Base-by-base conservation (phyloP, 768 basidiomycete species). In the Collybia mongolica region DNA sequence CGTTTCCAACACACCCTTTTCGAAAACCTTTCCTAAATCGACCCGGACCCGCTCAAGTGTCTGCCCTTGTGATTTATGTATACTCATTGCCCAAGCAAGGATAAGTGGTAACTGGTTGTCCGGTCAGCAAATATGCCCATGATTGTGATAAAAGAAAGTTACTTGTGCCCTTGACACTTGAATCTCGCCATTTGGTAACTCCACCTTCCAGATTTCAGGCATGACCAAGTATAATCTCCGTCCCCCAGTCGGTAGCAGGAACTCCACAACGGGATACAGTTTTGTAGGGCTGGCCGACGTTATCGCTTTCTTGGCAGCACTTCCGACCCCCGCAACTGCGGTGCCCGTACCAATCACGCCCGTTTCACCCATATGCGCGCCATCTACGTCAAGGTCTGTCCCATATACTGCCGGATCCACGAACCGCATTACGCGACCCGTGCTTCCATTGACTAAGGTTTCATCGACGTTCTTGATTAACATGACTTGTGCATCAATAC, bases 1-100 rank as follows among this genome's bases (percentile, higher is more conserved):
- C 22, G 15, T n/a, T 2, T 5, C 7, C 19, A 9, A 54, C 73
- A 19, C 44, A 83, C 90, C 92, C 68, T 91, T 93, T 69, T 93
- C 97, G 61, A 99, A 99, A 4, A 98, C 89, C 63, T 84, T 88
- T 24, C 84, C 84, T 29, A 99, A 76, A 62, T 98, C 95, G 39
- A 98, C 95, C 63, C 90, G 96, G 58, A 98, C 95, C 40, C 93
- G 83, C 20, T 94, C 89, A 8, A 99, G 75, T 0, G 97, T 98
- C 66, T 98, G 97, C 8, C 97, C 97, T 66, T 99, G 97, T 9
- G 90, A 90, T 65, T 99, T 99, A 68, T 99, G 97, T 54, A 98
- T 98, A 41, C 88, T 91, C 92, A 98, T 96, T 0, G 96, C 95
- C 96, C 95, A 98, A 0, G 95, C 80, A 35, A 96, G 76, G 52